Base-by-base conservation (phyloP, 257 asterid species). In the Henckelia pumila region DNA sequence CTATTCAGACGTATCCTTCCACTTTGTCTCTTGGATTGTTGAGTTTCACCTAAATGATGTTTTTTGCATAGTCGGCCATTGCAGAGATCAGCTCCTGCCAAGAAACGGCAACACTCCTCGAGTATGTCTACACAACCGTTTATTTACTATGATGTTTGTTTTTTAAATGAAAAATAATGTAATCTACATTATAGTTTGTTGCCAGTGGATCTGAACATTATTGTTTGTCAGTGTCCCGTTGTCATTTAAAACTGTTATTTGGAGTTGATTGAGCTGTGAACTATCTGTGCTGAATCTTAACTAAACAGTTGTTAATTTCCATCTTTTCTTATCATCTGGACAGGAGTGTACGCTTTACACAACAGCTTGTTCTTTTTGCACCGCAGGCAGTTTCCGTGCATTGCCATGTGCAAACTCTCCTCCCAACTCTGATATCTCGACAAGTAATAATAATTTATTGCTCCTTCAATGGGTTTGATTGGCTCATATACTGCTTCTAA, bases 361-460 rank as follows among this genome's bases (percentile, higher is more conserved):
- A 94, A 71, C 99, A 94, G 77, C 95, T 94, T 73, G 97, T 94
- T 78, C 88, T 94, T 76, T 94, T 94, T 84, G 97, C 99, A 47
- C 97, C 96, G 13, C 99, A 87, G 71, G 99, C 99, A 50, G 99
- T 88, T 75, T 72, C 92, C 19, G 97, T 94, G 77, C 99, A 86
- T 80, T 81, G 89, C 79, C 97, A 94, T 73, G 87, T 94, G 79
- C 92, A 82, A 59, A 84, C 92, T 78, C 96, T 94, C 80, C 95
- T 94, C 53, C 97, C 97, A 59, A 94, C 96, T 77, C 85, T 94
- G 56, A 86, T 89, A 24, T 91, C 99, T 49, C 88, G 96, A 91
- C 99, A 94, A 92, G 99, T 89, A 77, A 53, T 44, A 13, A 24
- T 66, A 72, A 76, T 65, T 35, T 61, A 37, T 50, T 32, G 64